phyloP scores from a whole-genome alignment of 108 stramenopile genomes.

The Pseudonitzschia multistriata region DNA sequence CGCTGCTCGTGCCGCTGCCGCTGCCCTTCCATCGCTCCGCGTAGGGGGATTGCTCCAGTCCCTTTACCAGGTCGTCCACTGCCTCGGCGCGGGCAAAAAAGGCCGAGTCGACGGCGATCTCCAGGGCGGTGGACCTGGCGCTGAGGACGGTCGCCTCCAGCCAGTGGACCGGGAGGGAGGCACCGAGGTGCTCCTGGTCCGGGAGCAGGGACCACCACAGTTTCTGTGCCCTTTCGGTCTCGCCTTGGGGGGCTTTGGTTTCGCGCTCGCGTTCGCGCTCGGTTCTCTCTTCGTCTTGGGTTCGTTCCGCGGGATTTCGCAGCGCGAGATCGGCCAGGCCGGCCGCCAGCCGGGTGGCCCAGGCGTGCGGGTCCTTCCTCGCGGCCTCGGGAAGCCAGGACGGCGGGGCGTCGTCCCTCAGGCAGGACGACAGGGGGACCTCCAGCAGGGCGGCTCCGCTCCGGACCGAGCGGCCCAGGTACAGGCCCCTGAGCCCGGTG shows the following conservation, averaged over 20 bases:
- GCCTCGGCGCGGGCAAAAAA: slow-evolving; percentile 71
- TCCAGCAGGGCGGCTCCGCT: slow-evolving; percentile 48
- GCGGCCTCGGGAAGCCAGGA: slow-evolving; percentile 29
- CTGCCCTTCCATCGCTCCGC: background rate
- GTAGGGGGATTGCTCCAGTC: background rate
- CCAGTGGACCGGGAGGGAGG: slow-evolving; percentile 78
- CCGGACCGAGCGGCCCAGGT: slow-evolving; percentile 32
- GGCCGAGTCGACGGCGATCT: slow-evolving; percentile 62
- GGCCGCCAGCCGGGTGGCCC: slow-evolving; percentile 75
- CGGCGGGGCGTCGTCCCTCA: slow-evolving; percentile 64
- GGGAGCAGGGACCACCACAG: slow-evolving; percentile 55
- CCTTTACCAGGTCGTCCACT: slow-evolving; percentile 32
- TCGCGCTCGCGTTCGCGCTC: background rate
- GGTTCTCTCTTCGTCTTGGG: background rate
- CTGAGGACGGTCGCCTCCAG: slow-evolving; percentile 40
- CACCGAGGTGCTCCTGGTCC: slow-evolving; percentile 42
- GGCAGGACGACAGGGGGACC: slow-evolving; percentile 63
- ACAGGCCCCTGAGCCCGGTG: slow-evolving; percentile 50
- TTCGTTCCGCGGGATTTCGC: background rate
- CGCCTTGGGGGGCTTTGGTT: background rate
- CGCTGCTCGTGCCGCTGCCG: slow-evolving; percentile 1
- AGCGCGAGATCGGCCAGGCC: slow-evolving; percentile 36
- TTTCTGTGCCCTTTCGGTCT: background rate
- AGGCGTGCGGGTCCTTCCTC: slow-evolving; percentile 21
- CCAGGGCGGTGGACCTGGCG: slow-evolving; percentile 55